Conservation (phyloP, 169 alveolate species). For the Plasmodium vinckei region DNA sequence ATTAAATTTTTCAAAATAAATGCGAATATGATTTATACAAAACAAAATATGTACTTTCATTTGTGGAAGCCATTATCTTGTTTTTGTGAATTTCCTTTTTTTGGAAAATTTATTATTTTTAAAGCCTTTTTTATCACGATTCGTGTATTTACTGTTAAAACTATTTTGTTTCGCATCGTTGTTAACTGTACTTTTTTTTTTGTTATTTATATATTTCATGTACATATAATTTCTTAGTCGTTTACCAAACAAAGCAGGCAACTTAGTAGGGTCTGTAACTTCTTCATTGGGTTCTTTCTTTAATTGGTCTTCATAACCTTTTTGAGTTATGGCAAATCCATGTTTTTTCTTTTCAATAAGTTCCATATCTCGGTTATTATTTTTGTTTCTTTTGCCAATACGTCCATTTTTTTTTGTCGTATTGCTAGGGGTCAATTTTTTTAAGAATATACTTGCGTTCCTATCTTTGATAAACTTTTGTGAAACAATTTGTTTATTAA, state of each 20-base stretch:
- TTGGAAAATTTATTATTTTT: too few species aligned
- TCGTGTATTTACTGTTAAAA: too few species aligned
- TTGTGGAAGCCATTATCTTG: too few species aligned
- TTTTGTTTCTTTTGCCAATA: background rate
- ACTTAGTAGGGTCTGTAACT: conserved; percentile 67
- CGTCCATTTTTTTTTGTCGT: background rate
- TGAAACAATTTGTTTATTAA: conserved; percentile 31
- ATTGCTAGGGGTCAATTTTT: background rate
- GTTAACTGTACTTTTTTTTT: too few species aligned
- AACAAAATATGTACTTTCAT: too few species aligned
- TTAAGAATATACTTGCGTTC: conserved; percentile 29
- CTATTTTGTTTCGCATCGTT: too few species aligned
- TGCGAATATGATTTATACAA: too few species aligned
- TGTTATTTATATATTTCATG: conserved; percentile 18
- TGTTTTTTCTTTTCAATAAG: conserved; percentile 3
- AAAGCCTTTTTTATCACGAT: too few species aligned
- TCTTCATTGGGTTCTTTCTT: conserved; percentile 52
- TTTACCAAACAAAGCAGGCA: conserved; percentile 49
- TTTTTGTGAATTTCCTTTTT: too few species aligned
- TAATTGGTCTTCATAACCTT: conserved; percentile 52
- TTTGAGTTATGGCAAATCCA: conserved; percentile 37
- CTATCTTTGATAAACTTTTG: conserved; percentile 61
- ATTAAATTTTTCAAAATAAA: too few species aligned
- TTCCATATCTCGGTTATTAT: background rate
- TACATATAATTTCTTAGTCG: conserved; percentile 35